phyloP scores from a whole-genome alignment of 805 yeast species.

The Candida odintsovae region DNA sequence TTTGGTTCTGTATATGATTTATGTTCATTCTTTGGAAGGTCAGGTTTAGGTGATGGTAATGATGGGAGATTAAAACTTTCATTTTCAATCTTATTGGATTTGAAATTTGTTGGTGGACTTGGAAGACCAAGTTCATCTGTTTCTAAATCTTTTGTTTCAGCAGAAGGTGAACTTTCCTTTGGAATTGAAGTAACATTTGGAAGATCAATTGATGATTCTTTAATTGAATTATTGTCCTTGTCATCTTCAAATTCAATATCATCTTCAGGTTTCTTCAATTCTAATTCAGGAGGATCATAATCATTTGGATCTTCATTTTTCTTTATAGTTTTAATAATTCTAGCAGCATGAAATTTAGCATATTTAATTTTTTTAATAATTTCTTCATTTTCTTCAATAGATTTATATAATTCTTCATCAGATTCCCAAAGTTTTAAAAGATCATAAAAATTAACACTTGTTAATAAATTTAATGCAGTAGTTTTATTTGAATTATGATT shows the following conservation, averaged over 20 bases:
- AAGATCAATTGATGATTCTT: slow-evolving; percentile 4
- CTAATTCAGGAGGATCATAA: slow-evolving; percentile 33
- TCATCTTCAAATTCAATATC: background rate
- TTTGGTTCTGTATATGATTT: background rate
- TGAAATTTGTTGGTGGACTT: slow-evolving; percentile 1
- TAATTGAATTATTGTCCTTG: slow-evolving; percentile 1
- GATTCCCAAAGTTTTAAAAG: slow-evolving; percentile 41
- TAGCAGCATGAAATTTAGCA: slow-evolving; percentile 56
- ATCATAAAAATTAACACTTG: slow-evolving; percentile 48
- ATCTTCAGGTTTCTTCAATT: slow-evolving; percentile 1
- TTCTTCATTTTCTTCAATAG: slow-evolving; percentile 26
- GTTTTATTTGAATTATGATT: slow-evolving; percentile 35
- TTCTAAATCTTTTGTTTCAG: slow-evolving; percentile 7
- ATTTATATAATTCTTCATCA: background rate
- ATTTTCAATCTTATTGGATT: background rate
- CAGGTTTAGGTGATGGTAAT: slow-evolving; percentile 7
- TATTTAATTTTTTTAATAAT: slow-evolving; percentile 42
- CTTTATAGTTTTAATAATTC: slow-evolving; percentile 45
- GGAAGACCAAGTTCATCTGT: slow-evolving; percentile 5
- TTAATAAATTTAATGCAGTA: slow-evolving; percentile 48
- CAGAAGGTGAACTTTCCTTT: slow-evolving; percentile 1
- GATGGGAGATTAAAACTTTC: slow-evolving; percentile 2
- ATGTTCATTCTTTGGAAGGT: background rate
- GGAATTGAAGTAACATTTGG: slow-evolving; percentile 3
- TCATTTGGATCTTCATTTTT: slow-evolving; percentile 55